A percentile compares a stretch with the other conserved stretches of the same genome.
Evolutionary conservation across 192 early-diverging fungal species (phyloP).

Genomic region (Linnemannia elongata): DNA sequence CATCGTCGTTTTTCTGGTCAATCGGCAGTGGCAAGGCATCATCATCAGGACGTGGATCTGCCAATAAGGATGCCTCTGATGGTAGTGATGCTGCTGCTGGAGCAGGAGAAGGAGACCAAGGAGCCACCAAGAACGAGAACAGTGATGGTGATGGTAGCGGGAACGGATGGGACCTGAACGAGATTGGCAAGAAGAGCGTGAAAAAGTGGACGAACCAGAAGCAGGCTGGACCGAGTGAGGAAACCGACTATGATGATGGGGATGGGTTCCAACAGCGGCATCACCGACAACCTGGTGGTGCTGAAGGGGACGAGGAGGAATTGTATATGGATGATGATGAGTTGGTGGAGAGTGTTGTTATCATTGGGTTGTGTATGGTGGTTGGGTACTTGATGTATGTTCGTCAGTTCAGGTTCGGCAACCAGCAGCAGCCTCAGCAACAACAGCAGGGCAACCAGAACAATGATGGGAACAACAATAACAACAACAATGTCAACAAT

Average conservation of each 20-base stretch:
- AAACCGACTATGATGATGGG: conserved; percentile 58
- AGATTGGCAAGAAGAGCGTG: conserved; percentile 21
- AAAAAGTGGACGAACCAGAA: conserved; percentile 34
- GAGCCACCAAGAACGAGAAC: not conserved
- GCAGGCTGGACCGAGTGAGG: conserved; percentile 35
- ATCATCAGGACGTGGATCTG: not conserved
- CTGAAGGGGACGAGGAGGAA: conserved; percentile 48
- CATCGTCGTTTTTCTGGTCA: conserved; percentile 44
- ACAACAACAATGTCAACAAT: conserved; percentile 4
- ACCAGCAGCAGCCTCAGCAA: conserved; percentile 26
- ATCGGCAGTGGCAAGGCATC: conserved; percentile 20
- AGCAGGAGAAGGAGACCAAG: not conserved
- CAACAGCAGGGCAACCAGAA: conserved; percentile 2
- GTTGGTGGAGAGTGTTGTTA: conserved; percentile 66
- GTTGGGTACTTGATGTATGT: conserved; percentile 73
- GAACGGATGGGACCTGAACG: conserved; percentile 24
- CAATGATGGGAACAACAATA: conserved; percentile 12
- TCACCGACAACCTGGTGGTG: conserved; percentile 18
- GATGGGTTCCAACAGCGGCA: conserved; percentile 39
- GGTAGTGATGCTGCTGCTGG: not conserved
- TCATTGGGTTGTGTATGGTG: conserved; percentile 64
- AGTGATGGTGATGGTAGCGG: not conserved
- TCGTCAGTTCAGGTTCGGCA: conserved; percentile 66
- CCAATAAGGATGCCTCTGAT: not conserved
- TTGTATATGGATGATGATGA: conserved; percentile 64